Base-by-base conservation (phyloP, 208 protist genomes). In the Leishmania arabica region DNA sequence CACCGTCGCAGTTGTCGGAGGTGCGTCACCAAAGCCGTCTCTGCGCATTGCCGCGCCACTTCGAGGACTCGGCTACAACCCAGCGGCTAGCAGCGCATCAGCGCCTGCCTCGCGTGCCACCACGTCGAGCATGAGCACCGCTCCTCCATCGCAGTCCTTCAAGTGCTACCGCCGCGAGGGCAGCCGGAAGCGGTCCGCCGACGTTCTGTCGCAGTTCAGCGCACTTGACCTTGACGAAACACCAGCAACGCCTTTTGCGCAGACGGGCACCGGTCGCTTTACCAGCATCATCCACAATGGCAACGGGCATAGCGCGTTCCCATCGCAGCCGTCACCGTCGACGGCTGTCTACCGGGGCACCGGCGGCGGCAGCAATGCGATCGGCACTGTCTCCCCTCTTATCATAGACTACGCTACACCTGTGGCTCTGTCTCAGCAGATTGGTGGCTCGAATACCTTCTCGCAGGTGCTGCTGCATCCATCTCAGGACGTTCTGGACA, bases 201-300 rank as follows among this genome's bases (percentile, higher is more conserved):
- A 89, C 3, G 90, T 91, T 51, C 78, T 92, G 13, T 94, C 91
- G 60, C 90, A 94, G 80, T 90, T 96, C 82, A 92, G 87, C 42
- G 93, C 90, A 37, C 76, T 96, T 19, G 89, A 93, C 77, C 83
- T 96, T 11, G 91, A 94, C 53, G 89, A 94, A 37, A 83, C 81
- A 37, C 84, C 78, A 1, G 74, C 68, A n/a, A 79, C 79, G 69
- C 80, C 82, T 37, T 85, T 68, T 17, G 78, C 54, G 7, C 70
- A 86, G 71, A 79, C 78, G 6, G 71, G 78, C 5, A 53, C 54
- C 31, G 62, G 77, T 34, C 77, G 77, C 56, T 69, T 82, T 40
- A 60, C 47, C 72, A 82, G 73, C 77, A 37, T 76, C 2, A 66
- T 34, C 47, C 42, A 53, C 80, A 62, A 24, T 31, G 53, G 60